Percentiles rank a stretch among this genome's conserved stretches.
Evolutionary conservation across 257 asterid species (phyloP).

Genomic region (Lycium ferocissimum): DNA sequence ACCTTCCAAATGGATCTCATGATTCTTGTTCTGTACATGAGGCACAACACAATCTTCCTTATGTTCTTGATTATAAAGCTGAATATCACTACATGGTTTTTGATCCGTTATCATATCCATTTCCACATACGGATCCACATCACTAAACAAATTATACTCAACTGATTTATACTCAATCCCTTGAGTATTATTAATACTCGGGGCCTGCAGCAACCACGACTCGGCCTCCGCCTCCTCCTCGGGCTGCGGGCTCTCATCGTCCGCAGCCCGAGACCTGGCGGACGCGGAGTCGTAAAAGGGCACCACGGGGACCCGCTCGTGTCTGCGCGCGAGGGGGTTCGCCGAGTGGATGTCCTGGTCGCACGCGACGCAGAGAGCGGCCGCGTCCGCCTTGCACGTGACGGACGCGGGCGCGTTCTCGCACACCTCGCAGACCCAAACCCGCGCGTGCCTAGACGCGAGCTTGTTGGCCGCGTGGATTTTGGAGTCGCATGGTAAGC

Average conservation of each 20-base stretch:
- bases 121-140: conserved; percentile 66
- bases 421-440: conserved; percentile 84
- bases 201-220: conserved; percentile 58
- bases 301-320: conserved; percentile 75
- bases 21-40: conserved; percentile 50
- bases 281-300: conserved; percentile 72
- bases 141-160: conserved; percentile 52
- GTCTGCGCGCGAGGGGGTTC: conserved; percentile 82
- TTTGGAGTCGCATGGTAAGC: conserved; percentile 67
- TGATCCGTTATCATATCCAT: conserved; percentile 57
- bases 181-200: conserved; percentile 32
- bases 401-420: conserved; percentile 85
- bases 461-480: conserved; percentile 83
- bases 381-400: conserved; percentile 92
- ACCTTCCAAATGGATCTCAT: conserved; percentile 54
- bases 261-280: conserved; percentile 17
- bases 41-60: conserved; percentile 76
- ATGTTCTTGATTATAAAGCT: conserved; percentile 35
- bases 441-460: conserved; percentile 82
- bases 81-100: conserved; percentile 38
- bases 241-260: background rate
- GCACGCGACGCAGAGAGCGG: conserved; percentile 76
- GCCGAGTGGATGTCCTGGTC: conserved; percentile 95
- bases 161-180: conserved; percentile 49
- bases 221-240: conserved; percentile 36